Conservation (phyloP, 345 rosid genomes). For the Cochlearia excelsa region DNA sequence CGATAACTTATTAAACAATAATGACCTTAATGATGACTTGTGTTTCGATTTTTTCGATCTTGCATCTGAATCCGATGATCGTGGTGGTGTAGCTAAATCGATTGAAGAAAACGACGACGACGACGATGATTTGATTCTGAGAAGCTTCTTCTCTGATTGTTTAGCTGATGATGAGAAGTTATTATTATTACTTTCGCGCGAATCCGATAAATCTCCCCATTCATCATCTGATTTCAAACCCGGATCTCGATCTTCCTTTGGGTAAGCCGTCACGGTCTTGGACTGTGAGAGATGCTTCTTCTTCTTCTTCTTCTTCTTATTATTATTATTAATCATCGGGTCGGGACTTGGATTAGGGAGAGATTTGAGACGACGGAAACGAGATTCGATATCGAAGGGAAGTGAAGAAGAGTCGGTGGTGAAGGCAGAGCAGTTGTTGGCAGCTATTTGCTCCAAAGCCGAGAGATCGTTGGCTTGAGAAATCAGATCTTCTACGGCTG, state of each 20-base stretch:
- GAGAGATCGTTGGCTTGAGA: slow-evolving; percentile 67
- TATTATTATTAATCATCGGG: neutral
- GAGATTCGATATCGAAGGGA: slow-evolving; percentile 66
- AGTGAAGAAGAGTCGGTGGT: slow-evolving; percentile 42
- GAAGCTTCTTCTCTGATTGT: slow-evolving; percentile 27
- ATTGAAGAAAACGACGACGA: slow-evolving; percentile 22
- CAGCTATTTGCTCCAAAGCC: slow-evolving; percentile 68
- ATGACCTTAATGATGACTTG: neutral
- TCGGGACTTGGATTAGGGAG: slow-evolving; percentile 33
- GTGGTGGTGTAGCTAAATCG: slow-evolving; percentile 22
- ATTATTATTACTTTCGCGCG: too few species aligned
- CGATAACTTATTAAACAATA: slow-evolving; percentile 42
- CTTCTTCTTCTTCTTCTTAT: neutral
- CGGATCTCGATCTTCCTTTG: too few species aligned
- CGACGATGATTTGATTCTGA: slow-evolving; percentile 23
- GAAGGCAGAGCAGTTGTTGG: slow-evolving; percentile 63
- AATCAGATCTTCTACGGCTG: slow-evolving; percentile 69
- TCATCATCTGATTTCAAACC: too few species aligned
- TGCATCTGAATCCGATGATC: slow-evolving; percentile 5
- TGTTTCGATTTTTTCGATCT: slow-evolving; percentile 26
- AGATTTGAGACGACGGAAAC: slow-evolving; percentile 75
- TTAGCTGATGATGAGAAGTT: slow-evolving; percentile 11
- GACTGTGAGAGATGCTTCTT: neutral
- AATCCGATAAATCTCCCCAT: too few species aligned
- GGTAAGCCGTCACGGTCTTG: too few species aligned